Conservation (phyloP, 257 asterid genomes). For the Nicotiana obtusifolia region DNA sequence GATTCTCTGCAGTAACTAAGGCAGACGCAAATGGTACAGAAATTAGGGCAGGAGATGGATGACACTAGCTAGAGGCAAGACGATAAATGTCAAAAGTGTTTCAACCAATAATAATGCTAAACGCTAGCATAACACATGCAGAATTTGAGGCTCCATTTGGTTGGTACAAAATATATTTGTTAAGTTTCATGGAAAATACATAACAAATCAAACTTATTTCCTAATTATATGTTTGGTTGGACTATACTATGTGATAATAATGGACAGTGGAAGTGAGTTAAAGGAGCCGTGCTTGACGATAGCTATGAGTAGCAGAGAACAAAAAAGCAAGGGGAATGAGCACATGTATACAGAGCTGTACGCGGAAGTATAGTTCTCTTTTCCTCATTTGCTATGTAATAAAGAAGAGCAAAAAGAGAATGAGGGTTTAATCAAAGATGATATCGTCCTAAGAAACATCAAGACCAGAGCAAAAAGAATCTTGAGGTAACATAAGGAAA, state of each 20-base stretch:
- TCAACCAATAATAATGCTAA: background rate
- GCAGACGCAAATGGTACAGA: background rate
- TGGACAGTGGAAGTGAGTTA: background rate
- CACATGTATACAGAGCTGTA: background rate
- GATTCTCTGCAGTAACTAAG: background rate
- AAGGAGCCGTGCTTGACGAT: background rate
- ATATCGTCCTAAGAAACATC: background rate
- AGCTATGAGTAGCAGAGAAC: background rate
- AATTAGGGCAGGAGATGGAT: background rate
- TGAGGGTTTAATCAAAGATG: background rate
- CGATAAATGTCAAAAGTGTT: background rate
- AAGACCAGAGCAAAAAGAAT: background rate
- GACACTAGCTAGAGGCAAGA: background rate
- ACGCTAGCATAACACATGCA: background rate
- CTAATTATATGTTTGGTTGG: background rate
- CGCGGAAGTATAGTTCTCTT: background rate
- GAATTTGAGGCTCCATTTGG: background rate
- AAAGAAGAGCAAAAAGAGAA: background rate
- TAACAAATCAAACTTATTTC: background rate
- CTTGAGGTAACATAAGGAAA: background rate
- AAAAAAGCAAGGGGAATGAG: background rate
- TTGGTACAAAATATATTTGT: background rate
- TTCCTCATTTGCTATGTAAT: background rate
- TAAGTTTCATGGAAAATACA: background rate
- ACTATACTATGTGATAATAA: background rate